These are phyloP conservation scores for Ramichloridium luteum DNA, from an alignment of 2,329 filamentous ascomycete genomes.

Conservation along the genomic window DNA sequence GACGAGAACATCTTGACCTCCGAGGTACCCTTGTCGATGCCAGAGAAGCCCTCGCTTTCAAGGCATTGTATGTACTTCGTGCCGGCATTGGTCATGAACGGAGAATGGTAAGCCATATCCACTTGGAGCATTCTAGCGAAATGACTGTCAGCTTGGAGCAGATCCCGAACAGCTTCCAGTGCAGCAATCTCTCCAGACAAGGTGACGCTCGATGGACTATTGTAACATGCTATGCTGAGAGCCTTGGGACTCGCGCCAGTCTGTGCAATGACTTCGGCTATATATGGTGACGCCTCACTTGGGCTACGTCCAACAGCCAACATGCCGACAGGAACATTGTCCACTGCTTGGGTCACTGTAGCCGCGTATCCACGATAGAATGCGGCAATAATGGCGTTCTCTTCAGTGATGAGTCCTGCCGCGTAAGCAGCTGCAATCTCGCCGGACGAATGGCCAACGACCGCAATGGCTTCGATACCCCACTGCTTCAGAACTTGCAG, in stretches of 20 bases:
- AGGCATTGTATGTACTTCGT: too few relatives aligned
- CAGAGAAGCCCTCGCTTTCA: too few relatives aligned
- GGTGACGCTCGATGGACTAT: conserved; percentile 32
- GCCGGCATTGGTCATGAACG: conserved; percentile 17
- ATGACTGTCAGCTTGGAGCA: conserved; percentile 16
- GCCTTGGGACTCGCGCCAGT: too few relatives aligned
- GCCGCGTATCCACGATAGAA: conserved; percentile 8
- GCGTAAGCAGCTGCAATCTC: conserved; percentile 25
- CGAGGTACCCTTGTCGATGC: too few relatives aligned
- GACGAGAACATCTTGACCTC: too few relatives aligned
- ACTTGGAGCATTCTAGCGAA: conserved; percentile 31
- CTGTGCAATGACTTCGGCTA: too few relatives aligned
- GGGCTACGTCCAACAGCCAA: conserved; percentile 6
- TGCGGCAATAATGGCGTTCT: conserved; percentile 8
- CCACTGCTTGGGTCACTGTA: too few relatives aligned
- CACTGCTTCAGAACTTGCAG: conserved; percentile 27
- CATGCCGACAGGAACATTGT: not conserved
- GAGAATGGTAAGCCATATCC: conserved; percentile 32
- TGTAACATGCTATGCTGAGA: conserved; percentile 19
- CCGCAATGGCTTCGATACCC: conserved; percentile 12
- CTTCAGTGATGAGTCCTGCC: conserved; percentile 9
- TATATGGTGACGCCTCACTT: conserved; percentile 13
- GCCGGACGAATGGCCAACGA: conserved; percentile 21
- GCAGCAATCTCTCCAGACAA: conserved; percentile 31
- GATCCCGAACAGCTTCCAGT: conserved; percentile 19